phyloP scores from a whole-genome alignment of 2,329 filamentous ascomycete species.

The Didymella arachidicola region DNA sequence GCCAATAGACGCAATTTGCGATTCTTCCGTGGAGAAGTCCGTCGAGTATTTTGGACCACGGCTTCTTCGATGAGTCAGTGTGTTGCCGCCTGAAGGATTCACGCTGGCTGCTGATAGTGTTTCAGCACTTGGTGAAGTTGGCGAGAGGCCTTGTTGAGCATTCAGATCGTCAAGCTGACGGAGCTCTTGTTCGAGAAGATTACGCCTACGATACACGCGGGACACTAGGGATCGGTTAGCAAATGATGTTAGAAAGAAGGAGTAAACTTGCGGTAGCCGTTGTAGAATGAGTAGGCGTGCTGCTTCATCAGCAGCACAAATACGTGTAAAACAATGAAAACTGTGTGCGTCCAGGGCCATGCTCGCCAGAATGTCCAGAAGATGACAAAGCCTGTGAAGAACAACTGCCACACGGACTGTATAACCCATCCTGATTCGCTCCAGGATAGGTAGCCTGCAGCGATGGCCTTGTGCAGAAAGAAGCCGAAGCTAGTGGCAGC shows the following conservation, averaged over 20 bases:
- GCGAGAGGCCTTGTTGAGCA: conserved; percentile 54
- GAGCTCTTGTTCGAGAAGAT: conserved; percentile 58
- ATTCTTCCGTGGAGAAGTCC: conserved; percentile 56
- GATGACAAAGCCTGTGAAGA: conserved; percentile 69
- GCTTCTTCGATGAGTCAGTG: conserved; percentile 40
- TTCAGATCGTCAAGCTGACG: conserved; percentile 65
- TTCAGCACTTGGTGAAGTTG: conserved; percentile 19
- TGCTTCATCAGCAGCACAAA: conserved; percentile 85
- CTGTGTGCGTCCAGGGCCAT: conserved; percentile 85
- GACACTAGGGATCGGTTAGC: conserved; percentile 55
- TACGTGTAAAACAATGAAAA: conserved; percentile 78
- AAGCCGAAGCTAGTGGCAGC: conserved; percentile 70
- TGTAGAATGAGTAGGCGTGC: conserved; percentile 81
- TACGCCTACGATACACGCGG: conserved; percentile 61
- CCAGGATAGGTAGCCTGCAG: conserved; percentile 71
- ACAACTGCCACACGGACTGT: conserved; percentile 75
- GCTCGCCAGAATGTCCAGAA: conserved; percentile 73
- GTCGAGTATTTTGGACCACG: conserved; percentile 52
- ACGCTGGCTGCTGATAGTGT: conserved; percentile 26
- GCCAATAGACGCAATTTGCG: conserved; percentile 68
- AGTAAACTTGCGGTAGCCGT: conserved; percentile 65
- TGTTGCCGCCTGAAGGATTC: conserved; percentile 16
- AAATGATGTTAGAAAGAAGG: background rate
- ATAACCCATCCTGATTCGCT: conserved; percentile 74
- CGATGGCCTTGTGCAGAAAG: conserved; percentile 68